Percentiles rank a stretch among this genome's conserved stretches.
Evolutionary conservation across 2,329 filamentous ascomycete species (phyloP).

Genomic region (Phoma herbarum): DNA sequence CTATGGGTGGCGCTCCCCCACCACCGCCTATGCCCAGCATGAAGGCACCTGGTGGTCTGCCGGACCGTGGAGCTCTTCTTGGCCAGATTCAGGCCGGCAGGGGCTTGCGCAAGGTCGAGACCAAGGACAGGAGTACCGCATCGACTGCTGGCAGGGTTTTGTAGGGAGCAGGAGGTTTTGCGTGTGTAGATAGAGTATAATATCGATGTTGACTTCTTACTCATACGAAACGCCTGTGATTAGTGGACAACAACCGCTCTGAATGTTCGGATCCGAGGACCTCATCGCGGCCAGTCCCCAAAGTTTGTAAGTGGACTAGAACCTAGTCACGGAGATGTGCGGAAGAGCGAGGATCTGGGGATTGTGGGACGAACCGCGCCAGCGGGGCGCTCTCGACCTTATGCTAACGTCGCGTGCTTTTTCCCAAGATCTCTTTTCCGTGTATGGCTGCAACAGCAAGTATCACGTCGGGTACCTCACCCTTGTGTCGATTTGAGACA

Average conservation of each 20-base stretch:
- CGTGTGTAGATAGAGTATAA: slow-evolving; percentile 31
- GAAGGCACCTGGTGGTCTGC: slow-evolving; percentile 39
- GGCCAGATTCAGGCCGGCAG: slow-evolving; percentile 84
- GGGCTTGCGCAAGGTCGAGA: slow-evolving; percentile 84
- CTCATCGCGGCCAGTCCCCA: not conserved
- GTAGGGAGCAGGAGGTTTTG: slow-evolving; percentile 25
- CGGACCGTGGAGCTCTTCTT: slow-evolving; percentile 69
- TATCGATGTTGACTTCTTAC: slow-evolving; percentile 8
- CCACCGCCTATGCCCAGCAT: slow-evolving; percentile 57
- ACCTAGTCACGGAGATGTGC: not conserved
- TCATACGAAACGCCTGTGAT: no score
- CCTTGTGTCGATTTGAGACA: not conserved
- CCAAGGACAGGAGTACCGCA: slow-evolving; percentile 82
- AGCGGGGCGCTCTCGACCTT: slow-evolving; percentile 6
- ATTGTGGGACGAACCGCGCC: slow-evolving; percentile 2
- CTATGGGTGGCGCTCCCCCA: slow-evolving; percentile 44
- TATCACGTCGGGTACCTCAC: not conserved
- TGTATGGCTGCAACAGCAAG: not conserved
- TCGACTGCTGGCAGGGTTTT: slow-evolving; percentile 78
- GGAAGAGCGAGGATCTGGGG: slow-evolving; percentile 9
- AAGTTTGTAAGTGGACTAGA: not conserved
- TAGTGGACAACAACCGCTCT: not conserved
- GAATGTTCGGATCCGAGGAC: not conserved
- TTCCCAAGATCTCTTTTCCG: not conserved
- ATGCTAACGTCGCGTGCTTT: slow-evolving; percentile 1